phyloP scores from a whole-genome alignment of 2,329 filamentous ascomycete species.

The Botrytis squamosa region DNA sequence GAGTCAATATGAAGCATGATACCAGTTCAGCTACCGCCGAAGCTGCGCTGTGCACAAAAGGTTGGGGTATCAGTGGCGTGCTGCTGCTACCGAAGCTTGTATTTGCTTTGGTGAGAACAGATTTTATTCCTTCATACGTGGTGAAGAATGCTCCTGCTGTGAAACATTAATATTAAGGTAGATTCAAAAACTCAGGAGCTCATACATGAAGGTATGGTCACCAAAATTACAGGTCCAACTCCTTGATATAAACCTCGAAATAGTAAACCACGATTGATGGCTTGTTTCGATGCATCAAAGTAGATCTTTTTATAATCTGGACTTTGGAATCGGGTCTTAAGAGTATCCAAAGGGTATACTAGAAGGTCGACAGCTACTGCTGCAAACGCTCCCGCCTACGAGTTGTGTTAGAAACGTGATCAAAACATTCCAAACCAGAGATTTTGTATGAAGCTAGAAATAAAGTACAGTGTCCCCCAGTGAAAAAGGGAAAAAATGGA shows the following conservation, averaged over 20 bases:
- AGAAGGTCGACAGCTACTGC: constrained; percentile 84
- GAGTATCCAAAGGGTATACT: constrained; percentile 75
- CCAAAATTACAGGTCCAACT: constrained; percentile 69
- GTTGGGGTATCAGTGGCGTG: constrained; percentile 64
- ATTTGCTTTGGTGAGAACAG: constrained; percentile 54
- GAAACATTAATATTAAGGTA: constrained; percentile 26
- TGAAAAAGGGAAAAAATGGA: too few species aligned
- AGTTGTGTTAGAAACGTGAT: constrained; percentile 1
- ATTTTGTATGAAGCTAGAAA: neutral
- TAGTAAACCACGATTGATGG: constrained; percentile 53
- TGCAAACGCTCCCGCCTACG: constrained; percentile 76
- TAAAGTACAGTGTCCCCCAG: neutral
- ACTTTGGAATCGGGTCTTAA: constrained; percentile 84
- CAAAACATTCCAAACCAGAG: neutral
- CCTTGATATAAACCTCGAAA: constrained; percentile 83
- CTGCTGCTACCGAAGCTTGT: constrained; percentile 49
- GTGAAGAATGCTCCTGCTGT: constrained; percentile 86
- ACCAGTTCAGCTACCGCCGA: constrained; percentile 78
- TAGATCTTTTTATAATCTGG: constrained; percentile 70
- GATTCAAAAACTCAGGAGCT: neutral
- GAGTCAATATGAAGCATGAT: constrained; percentile 82
- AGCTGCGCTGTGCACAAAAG: constrained; percentile 69
- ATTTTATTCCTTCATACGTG: constrained; percentile 78
- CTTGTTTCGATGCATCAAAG: constrained; percentile 54
- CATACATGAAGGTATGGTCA: constrained; percentile 81